Base-by-base conservation (phyloP, 306 rosid genomes). In the Sophora flavescens region DNA sequence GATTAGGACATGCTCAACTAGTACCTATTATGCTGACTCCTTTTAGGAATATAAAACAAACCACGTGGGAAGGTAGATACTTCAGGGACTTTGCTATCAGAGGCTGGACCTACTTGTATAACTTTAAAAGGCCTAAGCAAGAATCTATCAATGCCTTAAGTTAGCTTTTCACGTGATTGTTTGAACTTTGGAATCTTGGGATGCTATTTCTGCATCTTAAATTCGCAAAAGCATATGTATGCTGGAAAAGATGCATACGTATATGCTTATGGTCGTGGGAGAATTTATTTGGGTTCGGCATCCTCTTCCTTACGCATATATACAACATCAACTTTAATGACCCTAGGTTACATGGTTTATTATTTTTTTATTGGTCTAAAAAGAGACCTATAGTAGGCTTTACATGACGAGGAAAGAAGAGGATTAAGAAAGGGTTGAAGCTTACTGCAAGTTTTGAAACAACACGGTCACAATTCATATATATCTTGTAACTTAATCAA, bases 141-240 rank as follows among this genome's bases (percentile, higher is more conserved):
- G 69, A 78, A 83, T 78, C 74, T 57, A 30, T 65, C 3, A 5
- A 57, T 78, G 72, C 79, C 73, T 78, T 67, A 9, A 72, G 35
- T 56, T 77, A 30, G 11, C 72, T 82, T 82, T 82, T 78, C 86
- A 78, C 86, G 74, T 78, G 86, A 0, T 61, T 72, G 57, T 52
- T 78, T 72, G 2, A 71, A 64, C 78, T 82, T 67, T 78, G 26
- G 82, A 83, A 83, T 60, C 80, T 66, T 59, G 70, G 41, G 58
- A 73, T 78, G 82, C 58, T 63, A 56, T 22, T 70, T 35, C 63
- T 82, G 78, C 59, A 82, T 70, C 81, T 82, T 81, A 70, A 60
- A 60, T 80, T 59, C 8, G 41, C 41, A 74, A 76, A 76, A 76
- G 39, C 35, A 36, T 1, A 16, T 63, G 35, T 71, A 65, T 78